These are phyloP conservation scores for Calycina herbarum DNA, from an alignment of 2,329 filamentous ascomycete species.

Conservation along the genomic window DNA sequence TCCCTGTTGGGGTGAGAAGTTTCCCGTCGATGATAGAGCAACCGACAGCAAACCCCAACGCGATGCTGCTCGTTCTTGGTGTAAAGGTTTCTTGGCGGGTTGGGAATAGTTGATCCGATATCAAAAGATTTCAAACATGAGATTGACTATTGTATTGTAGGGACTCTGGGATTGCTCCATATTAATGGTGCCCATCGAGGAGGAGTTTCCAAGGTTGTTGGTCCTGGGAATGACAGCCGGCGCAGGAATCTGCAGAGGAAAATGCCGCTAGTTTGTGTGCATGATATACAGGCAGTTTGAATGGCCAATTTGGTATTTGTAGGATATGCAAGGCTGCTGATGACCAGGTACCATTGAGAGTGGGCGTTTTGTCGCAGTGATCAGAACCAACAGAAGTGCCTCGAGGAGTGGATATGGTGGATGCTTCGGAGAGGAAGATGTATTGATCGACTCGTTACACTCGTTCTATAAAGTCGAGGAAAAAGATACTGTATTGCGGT, in stretches of 20 bases:
- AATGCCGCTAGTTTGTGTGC: constrained; percentile 1
- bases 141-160: neutral
- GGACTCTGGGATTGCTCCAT: neutral
- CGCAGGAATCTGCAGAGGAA: neutral
- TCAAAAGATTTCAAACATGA: no score
- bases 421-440: neutral
- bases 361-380: neutral
- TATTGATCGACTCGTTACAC: neutral
- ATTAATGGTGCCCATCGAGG: neutral
- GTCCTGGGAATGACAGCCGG: neutral
- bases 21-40: neutral
- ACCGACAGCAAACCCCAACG: neutral
- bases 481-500: no score
- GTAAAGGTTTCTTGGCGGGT: neutral
- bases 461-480: neutral
- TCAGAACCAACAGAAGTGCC: no score
- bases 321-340: constrained; percentile 15
- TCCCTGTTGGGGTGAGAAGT: neutral
- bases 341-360: constrained; percentile 7
- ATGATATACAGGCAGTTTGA: neutral
- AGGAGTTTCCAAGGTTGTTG: neutral
- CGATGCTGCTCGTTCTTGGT: neutral
- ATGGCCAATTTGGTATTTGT: neutral
- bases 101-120: no score
- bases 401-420: neutral